A percentile compares a stretch with the other conserved stretches of the same genome.
These are phyloP conservation scores for Leccinum idahoense DNA, from an alignment of 1,284 basidiomycete genomes.

Conservation along the genomic window DNA sequence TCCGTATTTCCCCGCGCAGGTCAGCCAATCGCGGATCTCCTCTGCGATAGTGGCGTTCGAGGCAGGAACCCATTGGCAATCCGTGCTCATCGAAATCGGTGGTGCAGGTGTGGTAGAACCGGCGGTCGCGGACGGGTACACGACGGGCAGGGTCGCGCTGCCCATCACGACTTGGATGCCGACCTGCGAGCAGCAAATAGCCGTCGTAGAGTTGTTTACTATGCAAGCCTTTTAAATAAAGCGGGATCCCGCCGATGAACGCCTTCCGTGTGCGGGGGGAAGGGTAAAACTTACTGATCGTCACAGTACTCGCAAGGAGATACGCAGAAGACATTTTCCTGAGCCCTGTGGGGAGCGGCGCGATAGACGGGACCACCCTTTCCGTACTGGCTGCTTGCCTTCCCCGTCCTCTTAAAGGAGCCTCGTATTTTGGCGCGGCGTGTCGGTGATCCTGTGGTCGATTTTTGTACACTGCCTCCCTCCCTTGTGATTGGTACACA, in stretches of 20 bases:
- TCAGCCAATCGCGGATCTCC: not conserved
- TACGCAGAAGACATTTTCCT: not conserved
- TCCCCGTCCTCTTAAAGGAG: not conserved
- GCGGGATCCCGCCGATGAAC: too few relatives aligned
- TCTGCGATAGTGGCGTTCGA: not conserved
- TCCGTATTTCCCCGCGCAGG: not conserved
- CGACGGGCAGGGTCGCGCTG: not conserved
- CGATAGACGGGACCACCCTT: not conserved
- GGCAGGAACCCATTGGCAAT: not conserved
- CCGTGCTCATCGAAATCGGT: not conserved
- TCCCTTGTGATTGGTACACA: too few relatives aligned
- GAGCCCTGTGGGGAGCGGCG: not conserved
- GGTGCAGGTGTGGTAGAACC: not conserved
- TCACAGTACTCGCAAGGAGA: not conserved
- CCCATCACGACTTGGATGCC: not conserved
- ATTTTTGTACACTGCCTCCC: not conserved
- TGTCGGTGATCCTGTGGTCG: not conserved
- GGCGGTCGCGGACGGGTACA: not conserved
- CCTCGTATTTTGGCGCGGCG: not conserved
- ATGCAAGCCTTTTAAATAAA: too few relatives aligned
- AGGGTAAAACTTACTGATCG: too few relatives aligned
- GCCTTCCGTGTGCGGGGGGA: too few relatives aligned
- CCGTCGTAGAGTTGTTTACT: too few relatives aligned
- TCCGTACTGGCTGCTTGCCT: not conserved
- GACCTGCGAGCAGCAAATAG: too few relatives aligned